Evolutionary conservation across 768 basidiomycete species (phyloP).

Genomic region (Leucogyrophana mollusca): DNA sequence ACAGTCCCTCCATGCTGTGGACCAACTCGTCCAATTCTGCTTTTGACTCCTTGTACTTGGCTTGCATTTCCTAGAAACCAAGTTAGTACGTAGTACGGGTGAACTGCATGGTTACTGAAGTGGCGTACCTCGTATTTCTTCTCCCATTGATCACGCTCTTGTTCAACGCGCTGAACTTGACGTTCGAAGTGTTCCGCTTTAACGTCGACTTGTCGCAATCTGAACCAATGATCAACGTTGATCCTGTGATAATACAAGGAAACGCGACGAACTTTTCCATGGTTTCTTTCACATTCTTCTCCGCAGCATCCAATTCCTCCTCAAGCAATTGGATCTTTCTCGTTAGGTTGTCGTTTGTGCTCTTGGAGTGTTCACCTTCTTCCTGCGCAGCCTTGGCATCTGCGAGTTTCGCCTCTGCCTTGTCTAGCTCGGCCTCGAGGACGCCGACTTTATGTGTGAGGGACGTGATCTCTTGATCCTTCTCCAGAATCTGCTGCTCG

Average conservation of each 20-base stretch:
- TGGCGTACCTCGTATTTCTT: constrained; percentile 82
- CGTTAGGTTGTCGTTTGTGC: constrained; percentile 66
- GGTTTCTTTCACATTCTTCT: constrained; percentile 96
- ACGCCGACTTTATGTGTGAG: constrained; percentile 67
- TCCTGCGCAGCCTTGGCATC: constrained; percentile 63
- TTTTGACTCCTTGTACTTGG: constrained; percentile 73
- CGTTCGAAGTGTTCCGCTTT: constrained; percentile 99
- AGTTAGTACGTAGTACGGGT: constrained; percentile 5
- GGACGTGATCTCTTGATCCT: constrained; percentile 86
- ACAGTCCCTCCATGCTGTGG: constrained; percentile 69
- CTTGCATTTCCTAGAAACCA: constrained; percentile 56
- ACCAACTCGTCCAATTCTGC: constrained; percentile 84
- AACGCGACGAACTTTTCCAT: constrained; percentile 80
- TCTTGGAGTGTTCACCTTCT: constrained; percentile 70
- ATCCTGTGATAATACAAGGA: constrained; percentile 10
- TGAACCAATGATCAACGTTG: constrained; percentile 32
- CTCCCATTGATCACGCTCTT: constrained; percentile 93
- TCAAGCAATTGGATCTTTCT: constrained; percentile 91
- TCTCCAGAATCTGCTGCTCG: constrained; percentile 71
- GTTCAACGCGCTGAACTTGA: constrained; percentile 80
- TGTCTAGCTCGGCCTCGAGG: constrained; percentile 68
- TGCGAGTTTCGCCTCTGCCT: constrained; percentile 61
- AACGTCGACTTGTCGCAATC: constrained; percentile 94
- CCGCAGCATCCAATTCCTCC: constrained; percentile 92
- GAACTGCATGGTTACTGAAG: not conserved